Base-by-base conservation (phyloP, 2,329 filamentous ascomycete genomes). In the Ophiocordyceps camponoti-saundersi region DNA sequence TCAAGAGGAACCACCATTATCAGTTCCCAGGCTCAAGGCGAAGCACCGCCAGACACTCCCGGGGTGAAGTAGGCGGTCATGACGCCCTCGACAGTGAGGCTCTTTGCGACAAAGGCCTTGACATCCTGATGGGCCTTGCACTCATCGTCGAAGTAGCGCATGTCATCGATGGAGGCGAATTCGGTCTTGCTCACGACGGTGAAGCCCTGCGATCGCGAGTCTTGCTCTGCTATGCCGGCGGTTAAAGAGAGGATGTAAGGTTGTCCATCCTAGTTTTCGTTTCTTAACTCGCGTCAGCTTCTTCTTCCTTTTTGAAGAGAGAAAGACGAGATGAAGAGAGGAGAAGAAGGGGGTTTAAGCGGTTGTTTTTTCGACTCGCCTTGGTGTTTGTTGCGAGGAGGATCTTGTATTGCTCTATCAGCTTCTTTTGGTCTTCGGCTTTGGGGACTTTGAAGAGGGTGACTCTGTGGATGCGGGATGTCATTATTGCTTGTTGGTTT, bases 121-220 rank as follows among this genome's bases (percentile, higher is more conserved):
- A 72, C 61, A 22, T 51, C 57, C 48, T 56, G 53, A 51, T 73
- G 70, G 2, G 66, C 67, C n/a, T 55, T 49, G 53, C 69, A 72
- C 47, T 58, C 67, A 11, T 67, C 65, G 58, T 85, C 81, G 59
- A 84, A 86, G 64, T 74, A 86, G 53, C 75, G 68, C 74, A 85
- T 78, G 59, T 85, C 82, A 13, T 79, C 79, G 47, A 77, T 55
- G 49, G 64, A 79, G 43, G 72, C 70, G 57, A 86, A 86, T 44
- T 75, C 72, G 40, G 73, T 78, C 59, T 78, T 73, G 44, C 73
- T 74, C 16, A 76, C 69, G 46, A 85, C 56, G 8, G 78, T 85
- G 65, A 72, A 85, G 42, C 80, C 82, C 59, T 81, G 73, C 53
- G 69, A 71, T 29, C 80, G 75, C 18, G 72, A 65, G 54, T 83